Evolutionary conservation across 108 stramenopile species (phyloP).

Genomic region (Fistulifera pelliculosa): DNA sequence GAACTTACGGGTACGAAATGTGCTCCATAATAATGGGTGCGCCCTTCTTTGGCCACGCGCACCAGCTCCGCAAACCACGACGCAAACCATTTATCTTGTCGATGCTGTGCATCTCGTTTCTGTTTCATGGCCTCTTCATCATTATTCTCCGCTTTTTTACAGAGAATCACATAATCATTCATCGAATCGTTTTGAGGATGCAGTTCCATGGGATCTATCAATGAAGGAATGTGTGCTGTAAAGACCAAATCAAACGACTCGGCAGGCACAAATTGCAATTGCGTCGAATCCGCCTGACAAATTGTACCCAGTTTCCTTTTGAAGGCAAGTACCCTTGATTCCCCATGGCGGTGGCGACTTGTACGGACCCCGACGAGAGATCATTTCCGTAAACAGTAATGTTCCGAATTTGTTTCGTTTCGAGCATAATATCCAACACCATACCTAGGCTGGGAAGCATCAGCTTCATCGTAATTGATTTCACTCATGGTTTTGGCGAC

Average conservation of each 20-base stretch:
- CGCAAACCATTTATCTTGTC: constrained; percentile 25
- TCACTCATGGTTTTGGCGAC: no score
- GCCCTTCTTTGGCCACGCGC: constrained; percentile 40
- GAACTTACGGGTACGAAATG: background rate
- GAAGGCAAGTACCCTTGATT: background rate
- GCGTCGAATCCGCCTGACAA: constrained; percentile 31
- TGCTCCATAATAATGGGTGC: constrained; percentile 21
- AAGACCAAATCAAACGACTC: constrained; percentile 38
- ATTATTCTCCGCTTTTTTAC: constrained; percentile 4
- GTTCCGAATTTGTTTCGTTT: constrained; percentile 8
- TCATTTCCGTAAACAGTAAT: constrained; percentile 38
- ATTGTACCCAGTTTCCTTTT: constrained; percentile 15
- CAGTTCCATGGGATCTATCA: constrained; percentile 15
- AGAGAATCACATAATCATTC: background rate
- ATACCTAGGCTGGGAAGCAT: no score
- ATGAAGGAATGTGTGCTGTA: constrained; percentile 24
- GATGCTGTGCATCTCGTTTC: constrained; percentile 2
- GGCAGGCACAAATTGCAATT: constrained; percentile 23
- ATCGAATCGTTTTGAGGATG: background rate
- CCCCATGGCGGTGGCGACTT: background rate
- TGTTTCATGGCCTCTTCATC: constrained; percentile 4
- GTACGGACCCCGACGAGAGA: constrained; percentile 8
- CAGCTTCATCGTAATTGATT: no score
- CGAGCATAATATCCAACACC: constrained; percentile 24
- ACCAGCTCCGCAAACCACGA: constrained; percentile 31